Evolutionary conservation across 495 filamentous ascomycete genomes (phyloP).

Genomic region (Sabuloglossum arenarium): DNA sequence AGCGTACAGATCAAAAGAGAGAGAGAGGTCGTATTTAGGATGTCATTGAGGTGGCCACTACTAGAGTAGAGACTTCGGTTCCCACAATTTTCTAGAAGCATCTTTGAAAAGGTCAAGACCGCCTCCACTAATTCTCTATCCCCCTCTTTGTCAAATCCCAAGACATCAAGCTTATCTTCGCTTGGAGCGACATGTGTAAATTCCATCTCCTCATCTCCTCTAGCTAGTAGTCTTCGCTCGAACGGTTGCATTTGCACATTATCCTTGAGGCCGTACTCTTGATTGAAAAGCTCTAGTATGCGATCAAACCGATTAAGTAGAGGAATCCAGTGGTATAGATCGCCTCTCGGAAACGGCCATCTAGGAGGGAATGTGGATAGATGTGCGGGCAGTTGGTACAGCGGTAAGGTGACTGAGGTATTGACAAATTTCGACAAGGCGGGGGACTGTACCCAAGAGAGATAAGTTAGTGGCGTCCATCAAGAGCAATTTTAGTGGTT

Average conservation of each 20-base stretch:
- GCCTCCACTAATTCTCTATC: constrained; percentile 60
- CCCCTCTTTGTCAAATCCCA: constrained; percentile 49
- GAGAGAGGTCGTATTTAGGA: constrained; percentile 71
- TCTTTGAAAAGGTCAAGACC: constrained; percentile 62
- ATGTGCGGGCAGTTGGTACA: constrained; percentile 54
- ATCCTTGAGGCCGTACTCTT: constrained; percentile 58
- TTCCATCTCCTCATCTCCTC: constrained; percentile 18
- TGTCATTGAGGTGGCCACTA: constrained; percentile 64
- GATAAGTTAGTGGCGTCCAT: constrained; percentile 9
- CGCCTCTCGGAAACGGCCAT: constrained; percentile 95
- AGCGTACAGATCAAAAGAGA: constrained; percentile 55
- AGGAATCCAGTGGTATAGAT: constrained; percentile 96
- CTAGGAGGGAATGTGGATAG: constrained; percentile 60
- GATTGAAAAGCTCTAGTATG: constrained; percentile 60
- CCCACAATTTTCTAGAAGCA: constrained; percentile 84
- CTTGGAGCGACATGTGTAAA: constrained; percentile 11
- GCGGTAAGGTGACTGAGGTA: constrained; percentile 39
- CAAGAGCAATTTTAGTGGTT: not conserved
- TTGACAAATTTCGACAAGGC: constrained; percentile 62
- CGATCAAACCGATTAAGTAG: constrained; percentile 86
- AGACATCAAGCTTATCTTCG: constrained; percentile 26
- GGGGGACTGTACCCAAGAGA: constrained; percentile 43
- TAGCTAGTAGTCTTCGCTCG: constrained; percentile 35
- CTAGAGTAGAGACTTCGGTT: constrained; percentile 93
- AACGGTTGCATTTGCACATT: constrained; percentile 68